phyloP scores from a whole-genome alignment of 176 grass and related monocot species.

The Aegilops umbellulata region DNA sequence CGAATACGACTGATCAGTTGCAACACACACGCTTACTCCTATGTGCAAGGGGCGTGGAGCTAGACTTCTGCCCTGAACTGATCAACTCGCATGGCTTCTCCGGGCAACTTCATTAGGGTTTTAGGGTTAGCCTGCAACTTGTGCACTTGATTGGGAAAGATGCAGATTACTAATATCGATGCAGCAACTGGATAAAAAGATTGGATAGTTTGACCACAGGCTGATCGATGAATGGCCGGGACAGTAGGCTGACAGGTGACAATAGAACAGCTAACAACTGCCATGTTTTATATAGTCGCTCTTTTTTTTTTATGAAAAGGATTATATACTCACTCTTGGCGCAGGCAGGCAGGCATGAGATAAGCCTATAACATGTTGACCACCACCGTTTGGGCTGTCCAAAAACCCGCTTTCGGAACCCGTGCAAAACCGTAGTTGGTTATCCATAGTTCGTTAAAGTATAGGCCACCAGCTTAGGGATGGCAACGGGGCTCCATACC shows the following conservation, averaged over 20 bases:
- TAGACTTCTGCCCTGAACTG: neutral
- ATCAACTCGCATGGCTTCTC: neutral
- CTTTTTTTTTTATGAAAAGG: too few relatives aligned
- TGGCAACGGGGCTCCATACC: too few relatives aligned
- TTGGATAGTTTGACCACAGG: neutral
- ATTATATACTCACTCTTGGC: too few relatives aligned
- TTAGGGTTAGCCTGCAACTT: neutral
- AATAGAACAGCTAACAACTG: too few relatives aligned
- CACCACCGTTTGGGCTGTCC: neutral
- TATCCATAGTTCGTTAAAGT: neutral
- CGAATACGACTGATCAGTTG: too few relatives aligned
- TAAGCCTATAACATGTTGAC: neutral
- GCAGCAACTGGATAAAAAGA: neutral
- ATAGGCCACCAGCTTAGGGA: neutral
- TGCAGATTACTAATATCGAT: neutral
- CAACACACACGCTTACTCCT: too few relatives aligned
- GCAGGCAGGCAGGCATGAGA: neutral
- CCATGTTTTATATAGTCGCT: too few relatives aligned
- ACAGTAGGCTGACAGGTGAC: neutral
- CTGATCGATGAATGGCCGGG: neutral
- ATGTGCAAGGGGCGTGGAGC: too few relatives aligned
- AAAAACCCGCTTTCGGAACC: neutral
- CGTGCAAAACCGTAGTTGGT: neutral
- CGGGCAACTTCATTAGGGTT: neutral
- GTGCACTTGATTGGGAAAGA: neutral